Evolutionary conservation across 1,139 yeast genomes (phyloP).

Genomic region (Suhomyces anneliseae): DNA sequence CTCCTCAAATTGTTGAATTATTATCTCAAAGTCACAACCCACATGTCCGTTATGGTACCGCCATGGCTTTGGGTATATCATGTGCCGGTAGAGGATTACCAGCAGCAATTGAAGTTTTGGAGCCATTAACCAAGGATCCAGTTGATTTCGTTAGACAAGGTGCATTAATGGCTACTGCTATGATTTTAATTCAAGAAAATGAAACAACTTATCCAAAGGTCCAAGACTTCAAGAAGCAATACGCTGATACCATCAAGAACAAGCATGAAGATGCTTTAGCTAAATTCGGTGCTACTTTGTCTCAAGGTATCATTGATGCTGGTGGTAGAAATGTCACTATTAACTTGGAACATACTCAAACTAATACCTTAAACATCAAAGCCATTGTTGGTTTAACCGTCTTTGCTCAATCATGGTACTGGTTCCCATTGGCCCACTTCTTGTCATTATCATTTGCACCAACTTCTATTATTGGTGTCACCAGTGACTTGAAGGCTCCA

Average conservation of each 20-base stretch:
- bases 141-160: conserved; percentile 98
- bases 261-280: conserved; percentile 97
- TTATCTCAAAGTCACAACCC: conserved; percentile 95
- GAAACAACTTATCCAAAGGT: conserved; percentile 83
- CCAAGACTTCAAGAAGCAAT: conserved; percentile 68
- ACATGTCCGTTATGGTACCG: conserved; percentile 97
- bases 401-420: conserved; percentile 94
- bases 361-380: conserved; percentile 85
- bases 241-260: conserved; percentile 73
- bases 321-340: conserved; percentile 99
- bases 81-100: conserved; percentile 94
- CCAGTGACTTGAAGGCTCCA: conserved; percentile 84
- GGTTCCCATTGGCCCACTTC: conserved; percentile 97
- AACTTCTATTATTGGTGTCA: conserved; percentile 85
- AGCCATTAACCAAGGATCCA: conserved; percentile 89
- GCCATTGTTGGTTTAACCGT: conserved; percentile 91
- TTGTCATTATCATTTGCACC: conserved; percentile 90
- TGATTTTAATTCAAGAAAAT: conserved; percentile 92
- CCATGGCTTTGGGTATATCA: conserved; percentile 93
- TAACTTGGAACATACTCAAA: conserved; percentile 83
- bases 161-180: conserved; percentile 87
- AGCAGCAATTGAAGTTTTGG: conserved; percentile 88
- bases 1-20: conserved; percentile 92
- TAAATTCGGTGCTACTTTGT: conserved; percentile 94
- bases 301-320: conserved; percentile 97